Evolutionary conservation across 257 asterid genomes (phyloP), one percentile per base, ranked within the genome.

Genomic region (Rubia yunnanensis): DNA sequence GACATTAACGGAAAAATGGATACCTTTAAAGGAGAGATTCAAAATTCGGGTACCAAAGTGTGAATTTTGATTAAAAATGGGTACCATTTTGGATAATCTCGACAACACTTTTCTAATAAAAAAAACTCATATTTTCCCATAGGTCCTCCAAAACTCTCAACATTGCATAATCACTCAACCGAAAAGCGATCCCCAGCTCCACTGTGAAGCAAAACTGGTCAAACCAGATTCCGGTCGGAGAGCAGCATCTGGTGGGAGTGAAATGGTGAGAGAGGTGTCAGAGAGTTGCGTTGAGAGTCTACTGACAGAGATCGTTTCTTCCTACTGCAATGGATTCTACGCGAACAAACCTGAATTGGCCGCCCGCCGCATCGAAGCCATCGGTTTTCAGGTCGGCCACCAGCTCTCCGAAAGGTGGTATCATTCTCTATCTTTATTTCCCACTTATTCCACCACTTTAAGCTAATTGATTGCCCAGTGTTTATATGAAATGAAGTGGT

Each of bases 231-330:
- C 63, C 13, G 63, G 63, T 59, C 64, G 44, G 8, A 56, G 17
- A 30, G 14, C 34, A 10, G 7, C 27, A 7, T 4, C 24, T 7
- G 54, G n/a, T 10, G 55, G 22, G 7, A 36, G 17, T 57, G 38
- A 58, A 32, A 87, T 87, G 96, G 95, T 69, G 36, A 75, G 95
- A 64, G 96, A 89, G 74, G 97, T 89, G 63, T 77, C 97, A 6
- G 97, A 84, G 76, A 92, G 97, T 83, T 92, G 99, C 55, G 86
- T 92, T 66, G 97, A 87, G 83, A 92, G 95, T 77, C 79, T 92
- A 71, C 78, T 92, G 60, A 87, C 92, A 41, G 99, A 92, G 82
- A 78, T 89, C 13, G 96, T 92, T 23, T 71, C 94, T 11, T 76
- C 88, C 28, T 92, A 87, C 71, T 84, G 96, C 83, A 78, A 78